phyloP scores from a whole-genome alignment of 768 basidiomycete genomes.

The Arthromyces matolae region DNA sequence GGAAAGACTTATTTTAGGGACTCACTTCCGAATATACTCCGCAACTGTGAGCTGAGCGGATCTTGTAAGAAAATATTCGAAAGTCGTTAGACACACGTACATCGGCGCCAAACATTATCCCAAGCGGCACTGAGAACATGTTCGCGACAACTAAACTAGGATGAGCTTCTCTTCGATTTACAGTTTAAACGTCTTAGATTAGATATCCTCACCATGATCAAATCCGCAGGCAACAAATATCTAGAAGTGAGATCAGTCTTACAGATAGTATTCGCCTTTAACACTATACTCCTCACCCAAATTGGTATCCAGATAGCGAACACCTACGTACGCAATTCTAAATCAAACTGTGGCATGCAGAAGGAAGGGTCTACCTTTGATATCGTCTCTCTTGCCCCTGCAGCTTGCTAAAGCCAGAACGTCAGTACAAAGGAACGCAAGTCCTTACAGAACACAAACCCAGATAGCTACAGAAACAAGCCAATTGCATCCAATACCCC shows the following conservation, averaged over 20 bases:
- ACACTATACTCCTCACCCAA: slow-evolving; percentile 48
- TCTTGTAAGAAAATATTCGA: background rate
- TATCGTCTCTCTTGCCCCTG: slow-evolving; percentile 60
- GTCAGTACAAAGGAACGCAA: background rate
- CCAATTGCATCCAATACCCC: slow-evolving; percentile 78
- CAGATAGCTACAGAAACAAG: slow-evolving; percentile 70
- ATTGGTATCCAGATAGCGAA: slow-evolving; percentile 71
- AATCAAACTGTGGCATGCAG: background rate
- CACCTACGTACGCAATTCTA: slow-evolving; percentile 33
- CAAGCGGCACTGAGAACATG: slow-evolving; percentile 70
- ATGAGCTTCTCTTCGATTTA: no score
- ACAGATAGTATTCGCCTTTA: background rate
- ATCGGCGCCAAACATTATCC: slow-evolving; percentile 66
- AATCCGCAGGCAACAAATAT: slow-evolving; percentile 66
- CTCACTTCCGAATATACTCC: slow-evolving; percentile 66
- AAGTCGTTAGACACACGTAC: slow-evolving; percentile 33
- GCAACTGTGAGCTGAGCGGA: slow-evolving; percentile 42
- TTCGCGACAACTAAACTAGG: slow-evolving; percentile 55
- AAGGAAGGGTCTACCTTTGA: slow-evolving; percentile 49
- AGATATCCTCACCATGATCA: slow-evolving; percentile 52
- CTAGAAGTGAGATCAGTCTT: slow-evolving; percentile 25
- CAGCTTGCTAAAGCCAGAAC: slow-evolving; percentile 50
- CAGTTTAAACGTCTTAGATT: no score
- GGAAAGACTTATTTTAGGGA: background rate
- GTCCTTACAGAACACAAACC: slow-evolving; percentile 38